A percentile compares a stretch with the other conserved stretches of the same genome.
These are phyloP conservation scores for Colletotrichum siamense DNA, from an alignment of 2,329 filamentous ascomycete genomes.

Conservation along the genomic window DNA sequence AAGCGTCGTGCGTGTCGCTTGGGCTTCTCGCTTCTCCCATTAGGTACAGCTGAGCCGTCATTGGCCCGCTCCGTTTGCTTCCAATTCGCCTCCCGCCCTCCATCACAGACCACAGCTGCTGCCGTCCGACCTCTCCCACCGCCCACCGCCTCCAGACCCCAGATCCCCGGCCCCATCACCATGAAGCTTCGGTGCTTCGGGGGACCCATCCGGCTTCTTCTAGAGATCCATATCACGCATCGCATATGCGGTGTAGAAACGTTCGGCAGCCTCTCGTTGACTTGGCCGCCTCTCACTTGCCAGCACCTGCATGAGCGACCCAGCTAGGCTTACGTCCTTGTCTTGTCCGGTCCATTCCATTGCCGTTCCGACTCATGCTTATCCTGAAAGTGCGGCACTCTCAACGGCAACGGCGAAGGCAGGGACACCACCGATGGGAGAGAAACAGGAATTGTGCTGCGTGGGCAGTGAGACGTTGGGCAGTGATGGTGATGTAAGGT, in stretches of 20 bases:
- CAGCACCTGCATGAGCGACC: constrained; percentile 14
- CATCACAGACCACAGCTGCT: background rate
- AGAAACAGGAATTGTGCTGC: background rate
- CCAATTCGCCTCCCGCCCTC: background rate
- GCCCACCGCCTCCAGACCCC: constrained; percentile 9
- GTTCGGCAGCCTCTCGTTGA: constrained; percentile 1
- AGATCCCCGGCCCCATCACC: background rate
- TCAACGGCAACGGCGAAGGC: background rate
- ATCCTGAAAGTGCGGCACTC: background rate
- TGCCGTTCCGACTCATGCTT: background rate
- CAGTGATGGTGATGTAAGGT: background rate
- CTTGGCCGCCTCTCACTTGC: constrained; percentile 23
- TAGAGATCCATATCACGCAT: background rate
- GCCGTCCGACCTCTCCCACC: background rate
- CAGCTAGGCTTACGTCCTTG: background rate
- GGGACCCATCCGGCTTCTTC: background rate
- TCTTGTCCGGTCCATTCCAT: background rate
- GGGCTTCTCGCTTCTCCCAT: background rate
- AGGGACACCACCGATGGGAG: background rate
- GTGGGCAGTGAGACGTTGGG: background rate
- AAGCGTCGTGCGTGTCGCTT: background rate
- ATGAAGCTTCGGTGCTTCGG: background rate
- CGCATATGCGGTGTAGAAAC: constrained; percentile 16
- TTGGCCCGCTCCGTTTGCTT: background rate
- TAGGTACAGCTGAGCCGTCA: background rate